Percentiles rank a stretch among this genome's conserved stretches.
These are phyloP conservation scores for Ogataea neopini DNA, from an alignment of 805 yeast genomes.

Conservation along the genomic window DNA sequence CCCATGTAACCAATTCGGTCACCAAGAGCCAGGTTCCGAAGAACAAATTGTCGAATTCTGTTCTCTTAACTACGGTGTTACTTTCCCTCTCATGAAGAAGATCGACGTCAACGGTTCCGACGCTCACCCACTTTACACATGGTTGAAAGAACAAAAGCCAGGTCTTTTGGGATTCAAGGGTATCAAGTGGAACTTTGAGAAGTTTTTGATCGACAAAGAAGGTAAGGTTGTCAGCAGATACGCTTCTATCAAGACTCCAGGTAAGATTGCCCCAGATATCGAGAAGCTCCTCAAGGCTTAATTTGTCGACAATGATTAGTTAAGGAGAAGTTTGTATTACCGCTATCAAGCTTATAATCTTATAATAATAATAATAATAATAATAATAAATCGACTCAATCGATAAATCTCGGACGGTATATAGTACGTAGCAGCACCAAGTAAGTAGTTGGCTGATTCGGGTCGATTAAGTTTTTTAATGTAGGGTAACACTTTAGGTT, in stretches of 20 bases:
- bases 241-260: constrained; percentile 70
- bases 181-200: constrained; percentile 62
- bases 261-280: constrained; percentile 55
- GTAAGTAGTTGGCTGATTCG: too few relatives aligned
- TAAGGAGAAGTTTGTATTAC: not conserved
- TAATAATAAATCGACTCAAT: not conserved
- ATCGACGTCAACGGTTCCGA: constrained; percentile 85
- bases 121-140: constrained; percentile 79
- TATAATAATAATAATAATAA: not conserved
- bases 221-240: constrained; percentile 56
- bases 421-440: too few relatives aligned
- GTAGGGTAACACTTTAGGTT: not conserved
- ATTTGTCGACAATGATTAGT: not conserved
- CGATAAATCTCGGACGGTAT: not conserved
- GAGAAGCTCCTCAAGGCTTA: constrained; percentile 49
- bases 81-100: constrained; percentile 86
- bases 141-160: constrained; percentile 60
- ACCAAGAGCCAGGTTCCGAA: constrained; percentile 71
- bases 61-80: constrained; percentile 79
- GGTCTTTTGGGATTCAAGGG: constrained; percentile 71
- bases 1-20: constrained; percentile 90
- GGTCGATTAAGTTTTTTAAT: too few relatives aligned
- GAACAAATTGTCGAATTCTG: constrained; percentile 76
- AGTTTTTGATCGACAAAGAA: constrained; percentile 53
- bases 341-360: not conserved